Evolutionary conservation across 352 stramenopile genomes (phyloP), one percentile per base, ranked within the genome.

Genomic region (Blastocystis sp.): DNA sequence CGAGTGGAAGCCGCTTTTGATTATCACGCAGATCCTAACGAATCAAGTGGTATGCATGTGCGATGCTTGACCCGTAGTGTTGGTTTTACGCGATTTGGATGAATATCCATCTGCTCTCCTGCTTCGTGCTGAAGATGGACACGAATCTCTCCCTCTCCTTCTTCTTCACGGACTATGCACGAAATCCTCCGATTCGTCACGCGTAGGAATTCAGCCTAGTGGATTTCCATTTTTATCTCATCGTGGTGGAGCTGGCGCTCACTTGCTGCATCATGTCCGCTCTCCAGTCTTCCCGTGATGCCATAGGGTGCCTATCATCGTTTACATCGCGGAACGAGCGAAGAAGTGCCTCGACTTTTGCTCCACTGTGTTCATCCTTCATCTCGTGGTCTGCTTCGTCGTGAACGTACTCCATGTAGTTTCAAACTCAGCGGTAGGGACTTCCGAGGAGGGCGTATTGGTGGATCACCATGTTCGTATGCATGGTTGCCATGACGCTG

Each of bases 61-160:
- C 6, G 33, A 50, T 6, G n/a, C n/a, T 55, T 6, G 3, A 69
- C 21, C 12, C 3, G 9, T 69, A 85, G 74, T 85, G 74, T n/a
- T 85, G 74, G 74, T 85, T 85, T 59, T 85, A 85, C n/a, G 74
- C 50, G 41, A 85, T 85, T 39, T 85, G 74, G 74, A 85, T 67
- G 74, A 67, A 61, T 13, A 2, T 85, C 13, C 74, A 85, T 24
- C 66, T 69, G 26, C 24, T 85, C 24, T 21, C 74, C 26, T 29
- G 50, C n/a, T 37, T 51, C 31, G 4, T 85, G 66, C 74, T 85
- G 24, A 24, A 55, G 70, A 85, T 85, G 74, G 4, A 29, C 33
- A 26, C 26, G 9, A 69, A 29, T 12, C 50, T 85, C 31, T 69
- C 45, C 3, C 31, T 85, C 26, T 55, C 74, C 16, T 85, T 85